phyloP scores from a whole-genome alignment of 108 stramenopile species.

The Stephanodiscus minutulus region DNA sequence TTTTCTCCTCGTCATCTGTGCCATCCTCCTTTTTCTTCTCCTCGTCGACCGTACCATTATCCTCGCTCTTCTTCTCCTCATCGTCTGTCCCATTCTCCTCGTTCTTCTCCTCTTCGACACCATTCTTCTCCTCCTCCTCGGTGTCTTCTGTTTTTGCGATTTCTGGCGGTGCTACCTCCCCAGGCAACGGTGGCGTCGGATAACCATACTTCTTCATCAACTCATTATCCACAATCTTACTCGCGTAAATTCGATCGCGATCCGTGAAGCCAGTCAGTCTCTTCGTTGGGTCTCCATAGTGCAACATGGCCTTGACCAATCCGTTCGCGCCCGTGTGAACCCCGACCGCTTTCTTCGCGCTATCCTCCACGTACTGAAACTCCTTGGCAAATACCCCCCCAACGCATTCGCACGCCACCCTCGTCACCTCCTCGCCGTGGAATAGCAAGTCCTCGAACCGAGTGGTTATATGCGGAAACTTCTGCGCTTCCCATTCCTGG shows the following conservation, averaged over 20 bases:
- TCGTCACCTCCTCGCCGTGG: slow-evolving; percentile 66
- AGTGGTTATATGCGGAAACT: slow-evolving; percentile 73
- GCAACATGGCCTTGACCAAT: slow-evolving; percentile 73
- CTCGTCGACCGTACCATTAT: background rate
- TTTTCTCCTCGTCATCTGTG: background rate
- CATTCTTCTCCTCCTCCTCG: background rate
- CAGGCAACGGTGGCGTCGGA: slow-evolving; percentile 16
- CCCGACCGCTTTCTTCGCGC: slow-evolving; percentile 55
- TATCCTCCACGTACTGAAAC: slow-evolving; percentile 69
- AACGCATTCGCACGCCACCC: slow-evolving; percentile 74
- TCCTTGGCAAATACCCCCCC: slow-evolving; percentile 61
- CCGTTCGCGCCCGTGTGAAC: slow-evolving; percentile 68
- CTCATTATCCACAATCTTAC: slow-evolving; percentile 51
- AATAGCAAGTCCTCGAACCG: slow-evolving; percentile 91
- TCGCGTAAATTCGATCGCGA: slow-evolving; percentile 63
- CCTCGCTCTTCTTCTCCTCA: background rate
- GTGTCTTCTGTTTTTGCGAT: background rate
- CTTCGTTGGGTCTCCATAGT: slow-evolving; percentile 71
- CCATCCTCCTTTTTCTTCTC: background rate
- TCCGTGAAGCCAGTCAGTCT: slow-evolving; percentile 63
- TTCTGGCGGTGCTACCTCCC: background rate
- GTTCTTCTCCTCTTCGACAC: background rate
- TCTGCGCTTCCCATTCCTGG: slow-evolving; percentile 60
- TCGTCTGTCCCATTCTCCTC: background rate
- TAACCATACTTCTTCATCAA: slow-evolving; percentile 64